Percentiles rank a stretch among this genome's conserved stretches.
These are phyloP conservation scores for Chytriomyces sp. DNA, from an alignment of 192 early-diverging fungal genomes.

Conservation along the genomic window DNA sequence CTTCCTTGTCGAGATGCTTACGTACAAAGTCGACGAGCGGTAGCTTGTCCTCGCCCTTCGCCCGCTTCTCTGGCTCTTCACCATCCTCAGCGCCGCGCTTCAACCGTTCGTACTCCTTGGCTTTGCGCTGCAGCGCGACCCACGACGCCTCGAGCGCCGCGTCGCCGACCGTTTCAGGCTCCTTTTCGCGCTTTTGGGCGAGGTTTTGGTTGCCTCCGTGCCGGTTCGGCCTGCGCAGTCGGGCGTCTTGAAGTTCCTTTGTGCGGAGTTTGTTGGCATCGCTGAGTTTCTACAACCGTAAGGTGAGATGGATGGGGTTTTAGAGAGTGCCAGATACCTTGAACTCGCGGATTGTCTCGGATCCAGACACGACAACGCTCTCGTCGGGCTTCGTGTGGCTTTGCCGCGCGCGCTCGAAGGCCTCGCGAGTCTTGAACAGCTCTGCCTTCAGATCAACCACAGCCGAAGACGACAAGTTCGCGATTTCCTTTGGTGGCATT, in stretches of 20 bases:
- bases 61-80: constrained; percentile 19
- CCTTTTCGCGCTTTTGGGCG: not conserved
- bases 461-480: no score
- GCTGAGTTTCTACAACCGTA: constrained; percentile 12
- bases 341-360: constrained; percentile 31
- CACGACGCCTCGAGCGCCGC: constrained; percentile 39
- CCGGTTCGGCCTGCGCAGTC: constrained; percentile 20
- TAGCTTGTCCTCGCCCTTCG: constrained; percentile 41
- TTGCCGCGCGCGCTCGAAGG: constrained; percentile 19
- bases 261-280: constrained; percentile 38
- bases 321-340: constrained; percentile 30
- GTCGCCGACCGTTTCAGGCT: constrained; percentile 29
- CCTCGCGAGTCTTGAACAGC: constrained; percentile 40
- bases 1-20: constrained; percentile 25
- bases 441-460: constrained; percentile 52
- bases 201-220: not conserved
- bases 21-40: constrained; percentile 64
- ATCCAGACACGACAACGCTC: not conserved
- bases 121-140: constrained; percentile 61
- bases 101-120: constrained; percentile 63
- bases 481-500: no score
- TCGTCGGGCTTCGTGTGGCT: constrained; percentile 25
- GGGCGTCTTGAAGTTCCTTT: constrained; percentile 52
- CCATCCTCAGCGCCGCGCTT: constrained; percentile 38
- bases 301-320: not conserved